Conservation (phyloP, 805 yeast species). For the Lipomyces lipofer region DNA sequence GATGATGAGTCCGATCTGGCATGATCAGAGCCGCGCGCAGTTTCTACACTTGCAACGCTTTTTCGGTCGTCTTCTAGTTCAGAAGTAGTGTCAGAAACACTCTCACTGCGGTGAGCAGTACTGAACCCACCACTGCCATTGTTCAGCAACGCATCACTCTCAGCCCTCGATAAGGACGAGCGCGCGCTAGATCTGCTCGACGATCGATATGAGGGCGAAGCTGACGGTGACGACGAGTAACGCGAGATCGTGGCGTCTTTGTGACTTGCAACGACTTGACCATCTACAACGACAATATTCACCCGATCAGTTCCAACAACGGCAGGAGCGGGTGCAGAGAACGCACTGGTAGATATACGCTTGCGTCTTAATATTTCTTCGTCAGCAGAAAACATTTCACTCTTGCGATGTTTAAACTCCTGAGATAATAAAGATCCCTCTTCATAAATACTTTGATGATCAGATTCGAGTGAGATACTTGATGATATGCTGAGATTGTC, state of each 20-base stretch:
- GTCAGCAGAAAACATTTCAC: slow-evolving; percentile 3
- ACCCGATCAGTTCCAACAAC: slow-evolving; percentile 27
- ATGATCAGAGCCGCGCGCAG: slow-evolving; percentile 7
- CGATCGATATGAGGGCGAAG: slow-evolving; percentile 18
- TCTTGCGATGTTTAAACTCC: slow-evolving; percentile 7
- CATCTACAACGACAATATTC: slow-evolving; percentile 28
- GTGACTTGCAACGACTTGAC: slow-evolving; percentile 22
- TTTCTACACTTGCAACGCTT: slow-evolving; percentile 13
- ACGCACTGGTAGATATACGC: slow-evolving; percentile 13
- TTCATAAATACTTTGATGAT: slow-evolving; percentile 18
- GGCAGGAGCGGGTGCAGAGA: slow-evolving; percentile 26
- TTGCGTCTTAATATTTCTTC: slow-evolving; percentile 13
- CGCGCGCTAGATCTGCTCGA: slow-evolving; percentile 24
- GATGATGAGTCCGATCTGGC: slow-evolving; percentile 1
- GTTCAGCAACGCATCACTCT: neutral
- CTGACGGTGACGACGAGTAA: slow-evolving; percentile 11
- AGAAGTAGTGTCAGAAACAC: neutral
- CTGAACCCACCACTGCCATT: neutral
- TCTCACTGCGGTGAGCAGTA: neutral
- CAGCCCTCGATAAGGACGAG: slow-evolving; percentile 13
- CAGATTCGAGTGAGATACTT: slow-evolving; percentile 21
- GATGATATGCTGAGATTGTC: slow-evolving; percentile 28
- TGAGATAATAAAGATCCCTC: slow-evolving; percentile 10
- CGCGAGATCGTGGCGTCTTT: slow-evolving; percentile 6
- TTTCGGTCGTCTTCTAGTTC: slow-evolving; percentile 8